Evolutionary conservation across 2,329 filamentous ascomycete genomes (phyloP), one percentile per base, ranked within the genome.

Genomic region (Hypoxylon sp.): DNA sequence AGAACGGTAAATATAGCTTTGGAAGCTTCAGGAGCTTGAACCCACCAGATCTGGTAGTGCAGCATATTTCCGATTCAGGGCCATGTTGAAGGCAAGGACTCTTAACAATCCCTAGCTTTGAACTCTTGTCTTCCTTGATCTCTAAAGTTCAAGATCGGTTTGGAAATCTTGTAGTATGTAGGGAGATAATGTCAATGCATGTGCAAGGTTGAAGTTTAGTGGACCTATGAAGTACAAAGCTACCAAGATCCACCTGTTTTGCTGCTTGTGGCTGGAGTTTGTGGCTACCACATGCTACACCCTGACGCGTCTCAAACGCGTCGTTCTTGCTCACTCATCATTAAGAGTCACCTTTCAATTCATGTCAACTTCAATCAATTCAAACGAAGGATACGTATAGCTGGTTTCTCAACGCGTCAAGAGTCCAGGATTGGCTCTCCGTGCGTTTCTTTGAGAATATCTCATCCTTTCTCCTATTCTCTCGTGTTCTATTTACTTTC

Each of bases 31-130:
- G 60, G 17, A 55, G 31, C 44, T 67, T 58, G 24, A 37, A 57
- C 69, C 71, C 83, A 94, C 93, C 79, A 96, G 82, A 79, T 95
- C 93, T 63, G 92, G 93, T 71, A 96, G 83, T 63, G 90, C 91
- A 55, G 92, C 92, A 78, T 95, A 96, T 84, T 96, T 96, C 76
- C 91, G 88, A 78, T 91, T 92, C 70, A 92, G 85, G 37, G 92
- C 88, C 92, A 94, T 94, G 59, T 53, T 70, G 74, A 57, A 58
- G 26, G 31, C 10, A 26, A 42, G 5, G 24, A 22, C 11, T 33
- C 61, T 42, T 24, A 26, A 35, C 5, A 22, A 29, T 10, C n/a
- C 24, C 42, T 5, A 35, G 3, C 5, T 1, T n/a, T 17, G 14
- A 55, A 24, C 10, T 26, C 17, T 62, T 3, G 19, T 22, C 35